Conservation (phyloP, 139 green algal genomes). For the Chlamydomonas incerta region DNA sequence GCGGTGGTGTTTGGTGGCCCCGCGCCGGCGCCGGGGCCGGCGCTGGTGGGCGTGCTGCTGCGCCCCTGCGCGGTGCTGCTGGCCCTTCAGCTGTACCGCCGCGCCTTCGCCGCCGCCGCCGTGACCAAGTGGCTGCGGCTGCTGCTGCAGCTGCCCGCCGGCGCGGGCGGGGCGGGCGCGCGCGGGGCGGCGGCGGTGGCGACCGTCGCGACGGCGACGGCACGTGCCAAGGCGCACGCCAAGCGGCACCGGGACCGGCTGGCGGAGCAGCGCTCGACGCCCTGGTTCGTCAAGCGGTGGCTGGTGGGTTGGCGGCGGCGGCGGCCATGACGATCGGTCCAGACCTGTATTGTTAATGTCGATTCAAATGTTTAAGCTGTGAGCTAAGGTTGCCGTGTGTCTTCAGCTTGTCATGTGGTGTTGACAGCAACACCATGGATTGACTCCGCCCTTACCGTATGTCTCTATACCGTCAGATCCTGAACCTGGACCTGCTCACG, state of each 20-base stretch:
- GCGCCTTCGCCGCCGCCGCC: conserved; percentile 7
- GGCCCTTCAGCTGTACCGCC: conserved; percentile 27
- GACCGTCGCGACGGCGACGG: too few species aligned
- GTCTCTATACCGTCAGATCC: neutral
- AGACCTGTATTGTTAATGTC: too few species aligned
- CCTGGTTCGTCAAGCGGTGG: conserved; percentile 34
- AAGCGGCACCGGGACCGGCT: neutral
- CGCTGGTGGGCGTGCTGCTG: conserved; percentile 2
- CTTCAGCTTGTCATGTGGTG: too few species aligned
- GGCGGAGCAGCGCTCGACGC: neutral
- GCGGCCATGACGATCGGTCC: too few species aligned
- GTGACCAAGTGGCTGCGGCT: conserved; percentile 4
- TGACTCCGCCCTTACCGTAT: too few species aligned
- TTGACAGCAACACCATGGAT: too few species aligned
- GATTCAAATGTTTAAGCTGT: too few species aligned
- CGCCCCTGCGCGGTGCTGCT: conserved; percentile 12
- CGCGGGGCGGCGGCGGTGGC: too few species aligned
- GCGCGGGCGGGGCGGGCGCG: too few species aligned
- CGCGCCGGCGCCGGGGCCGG: neutral
- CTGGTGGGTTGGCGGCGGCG: neutral
- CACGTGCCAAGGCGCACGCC: neutral
- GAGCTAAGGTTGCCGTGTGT: too few species aligned
- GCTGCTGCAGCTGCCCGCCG: too few species aligned
- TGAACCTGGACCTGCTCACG: conserved; percentile 29
- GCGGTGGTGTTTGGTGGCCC: conserved; percentile 18